Evolutionary conservation across 331 rosid species (phyloP), one percentile per base, ranked within the genome.

Genomic region (Acacia pycnantha): DNA sequence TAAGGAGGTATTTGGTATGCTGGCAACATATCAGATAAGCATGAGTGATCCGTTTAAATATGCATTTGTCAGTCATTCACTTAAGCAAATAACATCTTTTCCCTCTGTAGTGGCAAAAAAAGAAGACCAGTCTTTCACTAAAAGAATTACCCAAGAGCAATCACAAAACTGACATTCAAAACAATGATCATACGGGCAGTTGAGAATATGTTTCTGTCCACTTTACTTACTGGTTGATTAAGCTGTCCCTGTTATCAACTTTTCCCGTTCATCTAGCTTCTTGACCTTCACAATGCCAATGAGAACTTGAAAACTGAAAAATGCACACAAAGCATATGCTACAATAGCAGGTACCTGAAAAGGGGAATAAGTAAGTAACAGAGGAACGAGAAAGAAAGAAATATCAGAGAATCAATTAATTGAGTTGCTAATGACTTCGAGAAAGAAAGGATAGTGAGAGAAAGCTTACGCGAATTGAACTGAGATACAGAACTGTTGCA

Each of bases 211-310:
- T 19, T 26, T 24, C 40, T 12, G 40, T 18, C n/a, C 8, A 47
- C 41, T 70, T 22, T 14, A 70, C 75, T 47, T 72, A 46, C 76
- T 72, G 50, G 59, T 26, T 46, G 76, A 46, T 87, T 84, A 95
- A 72, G 97, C 95, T 51, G 95, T 93, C 83, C 98, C 97, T 56
- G 97, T 90, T 86, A 95, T 89, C 89, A 95, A 86, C 79, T 86
- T 82, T 79, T 95, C 98, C 77, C 86, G 87, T 79, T 93, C 98
- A 83, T 95, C 98, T 66, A 95, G 79, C 86, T 87, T 93, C 87
- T 85, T 95, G 46, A 93, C 95, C 90, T 93, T 93, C 70, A 95
- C 72, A 84, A 95, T 82, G 87, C 98, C 97, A 56, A 95, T 43
- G 82, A 95, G 93, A 81, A 95, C 95, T 90, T 93, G 97, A 69